Evolutionary conservation across 306 rosid species (phyloP).

Genomic region (Comarum palustre): DNA sequence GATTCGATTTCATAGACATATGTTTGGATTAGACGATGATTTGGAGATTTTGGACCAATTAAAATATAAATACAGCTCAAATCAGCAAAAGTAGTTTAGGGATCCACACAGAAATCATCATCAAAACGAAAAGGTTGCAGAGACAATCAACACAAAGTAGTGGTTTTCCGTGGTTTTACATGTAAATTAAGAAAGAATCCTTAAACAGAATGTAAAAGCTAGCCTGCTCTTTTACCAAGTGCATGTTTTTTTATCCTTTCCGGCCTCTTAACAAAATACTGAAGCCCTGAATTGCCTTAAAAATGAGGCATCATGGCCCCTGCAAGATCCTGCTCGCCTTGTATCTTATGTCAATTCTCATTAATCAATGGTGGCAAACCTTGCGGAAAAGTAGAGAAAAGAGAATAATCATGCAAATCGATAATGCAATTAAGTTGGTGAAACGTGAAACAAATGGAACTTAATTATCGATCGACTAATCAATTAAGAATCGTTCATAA

Average conservation of each 20-base stretch:
- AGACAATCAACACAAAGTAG: background rate
- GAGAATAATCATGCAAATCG: background rate
- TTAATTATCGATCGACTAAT: too few species aligned
- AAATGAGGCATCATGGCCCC: background rate
- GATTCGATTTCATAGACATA: too few species aligned
- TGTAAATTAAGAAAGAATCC: conserved; percentile 29
- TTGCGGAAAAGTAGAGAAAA: background rate
- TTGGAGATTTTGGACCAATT: too few species aligned
- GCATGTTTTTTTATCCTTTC: background rate
- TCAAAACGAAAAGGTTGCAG: background rate
- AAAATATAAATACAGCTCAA: background rate
- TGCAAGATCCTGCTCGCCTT: background rate
- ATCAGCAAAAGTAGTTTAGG: background rate
- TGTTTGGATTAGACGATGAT: too few species aligned
- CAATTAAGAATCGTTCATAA: too few species aligned
- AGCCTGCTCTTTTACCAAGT: background rate
- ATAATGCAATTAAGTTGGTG: background rate
- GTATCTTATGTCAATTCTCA: background rate
- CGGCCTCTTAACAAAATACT: background rate
- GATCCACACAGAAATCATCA: background rate
- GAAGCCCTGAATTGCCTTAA: conserved; percentile 3
- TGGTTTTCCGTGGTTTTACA: background rate
- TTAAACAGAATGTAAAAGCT: conserved; percentile 39
- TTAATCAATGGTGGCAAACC: background rate
- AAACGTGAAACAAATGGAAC: too few species aligned